These are phyloP conservation scores for Penicillium malachiteum DNA, from an alignment of 495 filamentous ascomycete species.

Conservation along the genomic window DNA sequence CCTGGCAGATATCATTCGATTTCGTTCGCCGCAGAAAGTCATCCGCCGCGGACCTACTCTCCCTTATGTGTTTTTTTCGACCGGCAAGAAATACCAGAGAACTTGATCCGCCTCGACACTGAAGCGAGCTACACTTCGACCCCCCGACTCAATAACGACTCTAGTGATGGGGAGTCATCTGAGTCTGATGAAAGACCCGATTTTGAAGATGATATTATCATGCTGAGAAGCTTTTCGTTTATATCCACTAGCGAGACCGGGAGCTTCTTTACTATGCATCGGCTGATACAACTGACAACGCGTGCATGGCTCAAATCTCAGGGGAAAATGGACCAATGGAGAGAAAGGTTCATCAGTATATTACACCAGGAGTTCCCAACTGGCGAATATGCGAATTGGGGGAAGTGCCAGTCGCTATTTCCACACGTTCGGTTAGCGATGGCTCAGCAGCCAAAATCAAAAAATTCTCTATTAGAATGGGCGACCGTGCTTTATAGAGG, in stretches of 20 bases:
- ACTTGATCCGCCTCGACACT: background rate
- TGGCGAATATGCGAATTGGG: slow-evolving; percentile 35
- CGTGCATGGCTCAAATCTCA: slow-evolving; percentile 25
- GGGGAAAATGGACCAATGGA: slow-evolving; percentile 31
- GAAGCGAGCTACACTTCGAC: too few relatives aligned
- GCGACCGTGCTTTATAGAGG: slow-evolving; percentile 19
- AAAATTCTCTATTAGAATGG: slow-evolving; percentile 13
- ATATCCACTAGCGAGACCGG: slow-evolving; percentile 23
- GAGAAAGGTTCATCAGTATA: slow-evolving; percentile 34
- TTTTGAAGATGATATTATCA: slow-evolving; percentile 42
- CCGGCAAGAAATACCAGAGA: slow-evolving; percentile 10
- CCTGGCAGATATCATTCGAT: slow-evolving; percentile 35
- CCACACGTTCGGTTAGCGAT: slow-evolving; percentile 21
- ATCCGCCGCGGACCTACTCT: slow-evolving; percentile 26
- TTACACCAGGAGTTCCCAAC: too few relatives aligned
- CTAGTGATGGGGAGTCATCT: too few relatives aligned
- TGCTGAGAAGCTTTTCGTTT: slow-evolving; percentile 41
- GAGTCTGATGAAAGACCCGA: background rate
- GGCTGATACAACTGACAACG: slow-evolving; percentile 23
- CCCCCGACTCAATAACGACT: too few relatives aligned
- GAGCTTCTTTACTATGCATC: slow-evolving; percentile 18
- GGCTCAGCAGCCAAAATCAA: slow-evolving; percentile 11
- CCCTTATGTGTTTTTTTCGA: slow-evolving; percentile 29
- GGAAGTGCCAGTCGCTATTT: slow-evolving; percentile 24
- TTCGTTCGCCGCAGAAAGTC: slow-evolving; percentile 16